A percentile compares a stretch with the other conserved stretches of the same genome.
These are phyloP conservation scores for Boletus vinaceobasis DNA, from an alignment of 768 basidiomycete genomes.

Conservation along the genomic window DNA sequence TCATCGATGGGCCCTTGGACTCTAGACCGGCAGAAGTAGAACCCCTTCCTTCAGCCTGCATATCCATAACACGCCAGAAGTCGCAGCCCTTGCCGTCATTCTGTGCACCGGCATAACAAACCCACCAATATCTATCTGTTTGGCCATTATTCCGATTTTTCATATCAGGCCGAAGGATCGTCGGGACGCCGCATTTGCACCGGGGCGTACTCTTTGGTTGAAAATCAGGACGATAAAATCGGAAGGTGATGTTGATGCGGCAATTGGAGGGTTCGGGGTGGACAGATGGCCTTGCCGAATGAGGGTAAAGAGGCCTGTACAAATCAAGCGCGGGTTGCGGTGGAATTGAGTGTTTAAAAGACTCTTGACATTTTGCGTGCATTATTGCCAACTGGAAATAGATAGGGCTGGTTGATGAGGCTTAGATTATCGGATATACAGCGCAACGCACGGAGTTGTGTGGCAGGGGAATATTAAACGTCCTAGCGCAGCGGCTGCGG, in stretches of 20 bases:
- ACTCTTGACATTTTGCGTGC: slow-evolving; percentile 83
- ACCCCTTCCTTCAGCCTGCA: slow-evolving; percentile 63
- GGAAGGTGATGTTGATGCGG: slow-evolving; percentile 83
- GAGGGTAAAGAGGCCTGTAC: slow-evolving; percentile 59
- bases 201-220: slow-evolving; percentile 59
- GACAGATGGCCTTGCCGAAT: slow-evolving; percentile 17
- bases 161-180: slow-evolving; percentile 74
- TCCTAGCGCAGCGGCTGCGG: slow-evolving; percentile 56
- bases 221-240: slow-evolving; percentile 85
- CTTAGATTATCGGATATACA: not conserved
- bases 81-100: slow-evolving; percentile 82
- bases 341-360: slow-evolving; percentile 76
- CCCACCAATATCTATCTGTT: slow-evolving; percentile 67
- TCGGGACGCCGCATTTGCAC: slow-evolving; percentile 72
- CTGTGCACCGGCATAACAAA: slow-evolving; percentile 76
- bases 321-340: slow-evolving; percentile 68
- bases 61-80: slow-evolving; percentile 72
- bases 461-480: slow-evolving; percentile 70
- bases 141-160: slow-evolving; percentile 59
- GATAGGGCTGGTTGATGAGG: not conserved
- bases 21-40: slow-evolving; percentile 33
- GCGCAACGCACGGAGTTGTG: slow-evolving; percentile 68
- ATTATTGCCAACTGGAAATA: slow-evolving; percentile 68
- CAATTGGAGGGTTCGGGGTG: slow-evolving; percentile 52
- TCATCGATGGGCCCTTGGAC: not conserved